Base-by-base conservation (phyloP, 768 basidiomycete species). In the Leccinum pellstonianum region DNA sequence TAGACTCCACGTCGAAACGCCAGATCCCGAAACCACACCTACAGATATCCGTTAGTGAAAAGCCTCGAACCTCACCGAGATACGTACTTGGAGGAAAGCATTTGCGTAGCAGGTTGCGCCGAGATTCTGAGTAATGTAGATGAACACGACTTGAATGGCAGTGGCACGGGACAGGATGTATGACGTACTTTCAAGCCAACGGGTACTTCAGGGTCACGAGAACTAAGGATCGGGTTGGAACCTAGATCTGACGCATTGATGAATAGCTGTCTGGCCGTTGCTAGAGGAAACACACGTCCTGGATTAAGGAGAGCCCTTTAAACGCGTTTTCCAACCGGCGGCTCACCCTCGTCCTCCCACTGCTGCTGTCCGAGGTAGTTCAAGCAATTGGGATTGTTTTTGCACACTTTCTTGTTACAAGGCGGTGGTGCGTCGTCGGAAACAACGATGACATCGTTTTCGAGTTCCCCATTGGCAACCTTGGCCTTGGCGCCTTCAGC, bases 61-160 rank as follows among this genome's bases (percentile, higher is more conserved):
- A 17, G 7, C 11, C 17, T 15, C n/a, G 25, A 51, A 60, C n/a
- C 27, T 31, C n/a, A 37, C 19, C 35, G 21, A 49, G 31, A 29
- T 35, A 67, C 69, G 38, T 66, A 89, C 93, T 77, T 98, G 95
- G 49, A 98, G 80, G 62, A 91, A 97, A 19, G 93, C 93, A 72
- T 97, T 97, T 61, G 93, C 95, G 66, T 98, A 98, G 71, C 96
- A 98, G 4, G 96, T 98, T 17, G 95, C 95, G 4, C 96, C 96
- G 19, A 98, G 83, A 71, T 98, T 98, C 93, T 95, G 67, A 41
- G 2, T 17, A 19, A 33, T 33, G 62, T 33, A 21, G 49, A 52
- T 52, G 48, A 41, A 35, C 46, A 66, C 48, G 2, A 23, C 37
- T 50, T 52, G n/a, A 57, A 49, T 43, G 51, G 38, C 14, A 47